Percentiles rank a stretch among this genome's conserved stretches.
Conservation (phyloP, 2,329 filamentous ascomycete genomes). For the Pseudogymnoascus verrucosus region DNA sequence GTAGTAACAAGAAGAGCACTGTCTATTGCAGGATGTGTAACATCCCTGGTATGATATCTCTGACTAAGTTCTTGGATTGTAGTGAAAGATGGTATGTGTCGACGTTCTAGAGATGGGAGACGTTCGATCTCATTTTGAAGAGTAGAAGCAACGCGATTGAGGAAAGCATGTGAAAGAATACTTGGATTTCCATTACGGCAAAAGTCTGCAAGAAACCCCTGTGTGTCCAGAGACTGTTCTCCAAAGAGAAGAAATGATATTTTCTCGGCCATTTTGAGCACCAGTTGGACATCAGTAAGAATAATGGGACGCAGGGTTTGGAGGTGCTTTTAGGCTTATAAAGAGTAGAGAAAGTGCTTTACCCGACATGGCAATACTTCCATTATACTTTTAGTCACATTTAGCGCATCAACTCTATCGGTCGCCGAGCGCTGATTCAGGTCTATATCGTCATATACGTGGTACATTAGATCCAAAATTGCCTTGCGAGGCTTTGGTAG, state of each 20-base stretch:
- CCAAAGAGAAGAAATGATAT: constrained; percentile 57
- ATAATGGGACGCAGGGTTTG: neutral
- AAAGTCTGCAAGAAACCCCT: constrained; percentile 51
- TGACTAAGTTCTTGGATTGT: constrained; percentile 58
- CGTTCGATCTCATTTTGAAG: constrained; percentile 52
- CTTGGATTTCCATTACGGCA: constrained; percentile 38
- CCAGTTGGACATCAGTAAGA: neutral
- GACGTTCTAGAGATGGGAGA: constrained; percentile 48
- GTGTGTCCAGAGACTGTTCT: constrained; percentile 63
- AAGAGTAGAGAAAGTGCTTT: neutral
- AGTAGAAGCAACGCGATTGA: constrained; percentile 49
- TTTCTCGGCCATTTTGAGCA: constrained; percentile 22
- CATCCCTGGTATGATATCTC: constrained; percentile 48
- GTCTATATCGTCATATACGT: neutral
- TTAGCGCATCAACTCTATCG: neutral
- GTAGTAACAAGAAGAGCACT: constrained; percentile 56
- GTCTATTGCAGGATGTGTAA: constrained; percentile 55
- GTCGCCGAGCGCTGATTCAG: neutral
- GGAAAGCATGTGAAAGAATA: constrained; percentile 51
- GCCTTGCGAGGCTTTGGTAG: neutral
- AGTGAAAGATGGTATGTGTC: constrained; percentile 52
- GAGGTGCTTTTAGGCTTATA: neutral
- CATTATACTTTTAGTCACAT: neutral
- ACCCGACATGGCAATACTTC: neutral
- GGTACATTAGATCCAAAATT: neutral